Conservation (phyloP, 208 protist genomes). For the Trichomonas vaginalis region DNA sequence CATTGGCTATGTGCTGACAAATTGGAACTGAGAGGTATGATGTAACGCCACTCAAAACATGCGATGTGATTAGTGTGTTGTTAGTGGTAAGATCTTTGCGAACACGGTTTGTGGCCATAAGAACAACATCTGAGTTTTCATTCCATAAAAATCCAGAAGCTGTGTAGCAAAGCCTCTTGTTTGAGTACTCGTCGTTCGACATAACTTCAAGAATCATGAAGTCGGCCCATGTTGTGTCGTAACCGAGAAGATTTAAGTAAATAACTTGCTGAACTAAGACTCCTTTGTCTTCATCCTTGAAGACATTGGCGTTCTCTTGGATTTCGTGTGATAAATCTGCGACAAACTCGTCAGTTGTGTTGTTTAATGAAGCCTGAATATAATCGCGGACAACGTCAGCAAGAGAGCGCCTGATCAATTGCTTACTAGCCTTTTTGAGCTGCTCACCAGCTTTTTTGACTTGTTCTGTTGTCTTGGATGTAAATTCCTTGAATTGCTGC, state of each 20-base stretch:
- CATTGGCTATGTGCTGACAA: not conserved
- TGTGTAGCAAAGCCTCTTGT: not conserved
- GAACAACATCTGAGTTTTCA: not conserved
- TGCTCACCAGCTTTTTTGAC: not conserved
- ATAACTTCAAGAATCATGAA: conserved; percentile 1
- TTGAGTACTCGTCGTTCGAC: not conserved
- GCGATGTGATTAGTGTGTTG: not conserved
- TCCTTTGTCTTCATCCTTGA: not conserved
- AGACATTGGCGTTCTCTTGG: not conserved
- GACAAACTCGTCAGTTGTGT: not conserved
- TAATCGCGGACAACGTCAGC: not conserved
- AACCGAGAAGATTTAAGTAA: not conserved
- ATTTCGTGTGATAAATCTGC: not conserved
- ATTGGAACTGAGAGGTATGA: not conserved
- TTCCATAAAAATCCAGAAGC: not conserved
- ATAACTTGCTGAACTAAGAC: not conserved
- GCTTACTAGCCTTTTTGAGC: not conserved
- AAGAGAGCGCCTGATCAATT: not conserved
- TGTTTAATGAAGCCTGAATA: not conserved
- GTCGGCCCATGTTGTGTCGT: conserved; percentile 12
- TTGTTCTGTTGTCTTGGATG: not conserved
- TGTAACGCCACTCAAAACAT: not conserved
- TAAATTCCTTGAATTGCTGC: not conserved
- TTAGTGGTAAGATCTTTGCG: not conserved
- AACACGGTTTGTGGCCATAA: not conserved